Evolutionary conservation across 257 asterid species (phyloP).

Genomic region (Paulownia fortunei): DNA sequence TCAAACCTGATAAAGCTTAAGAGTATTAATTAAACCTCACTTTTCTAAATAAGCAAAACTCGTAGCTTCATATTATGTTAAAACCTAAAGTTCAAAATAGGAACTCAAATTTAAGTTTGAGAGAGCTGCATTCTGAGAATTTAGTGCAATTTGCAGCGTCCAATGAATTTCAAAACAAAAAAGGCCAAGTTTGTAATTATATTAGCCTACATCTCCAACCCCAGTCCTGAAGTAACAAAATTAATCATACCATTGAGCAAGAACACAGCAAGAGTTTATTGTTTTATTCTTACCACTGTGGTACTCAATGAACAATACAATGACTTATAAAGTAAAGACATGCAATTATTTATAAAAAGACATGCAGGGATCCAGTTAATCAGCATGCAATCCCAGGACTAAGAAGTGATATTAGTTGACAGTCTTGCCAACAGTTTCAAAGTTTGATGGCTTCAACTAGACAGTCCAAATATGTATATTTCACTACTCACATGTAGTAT

Average conservation of each 20-base stretch:
- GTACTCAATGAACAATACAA: background rate
- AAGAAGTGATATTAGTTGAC: background rate
- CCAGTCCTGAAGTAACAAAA: background rate
- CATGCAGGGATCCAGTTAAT: background rate
- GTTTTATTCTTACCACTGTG: background rate
- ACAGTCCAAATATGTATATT: background rate
- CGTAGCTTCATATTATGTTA: background rate
- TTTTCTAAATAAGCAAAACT: background rate
- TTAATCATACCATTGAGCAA: background rate
- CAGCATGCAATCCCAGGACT: background rate
- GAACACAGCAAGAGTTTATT: background rate
- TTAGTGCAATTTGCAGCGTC: background rate
- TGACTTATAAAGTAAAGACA: too few relatives aligned
- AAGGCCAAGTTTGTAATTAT: background rate
- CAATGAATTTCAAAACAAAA: background rate
- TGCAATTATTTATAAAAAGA: too few relatives aligned
- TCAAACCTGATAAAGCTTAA: background rate
- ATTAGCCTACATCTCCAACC: background rate
- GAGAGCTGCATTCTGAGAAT: background rate
- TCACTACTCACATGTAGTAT: too few relatives aligned
- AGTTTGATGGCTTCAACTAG: background rate
- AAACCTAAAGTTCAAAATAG: background rate
- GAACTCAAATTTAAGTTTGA: conserved; percentile 1
- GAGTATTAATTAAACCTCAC: background rate
- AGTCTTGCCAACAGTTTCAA: conserved; percentile 5